Base-by-base conservation (phyloP, 768 basidiomycete genomes). In the Agaricus sinodeliciosus region DNA sequence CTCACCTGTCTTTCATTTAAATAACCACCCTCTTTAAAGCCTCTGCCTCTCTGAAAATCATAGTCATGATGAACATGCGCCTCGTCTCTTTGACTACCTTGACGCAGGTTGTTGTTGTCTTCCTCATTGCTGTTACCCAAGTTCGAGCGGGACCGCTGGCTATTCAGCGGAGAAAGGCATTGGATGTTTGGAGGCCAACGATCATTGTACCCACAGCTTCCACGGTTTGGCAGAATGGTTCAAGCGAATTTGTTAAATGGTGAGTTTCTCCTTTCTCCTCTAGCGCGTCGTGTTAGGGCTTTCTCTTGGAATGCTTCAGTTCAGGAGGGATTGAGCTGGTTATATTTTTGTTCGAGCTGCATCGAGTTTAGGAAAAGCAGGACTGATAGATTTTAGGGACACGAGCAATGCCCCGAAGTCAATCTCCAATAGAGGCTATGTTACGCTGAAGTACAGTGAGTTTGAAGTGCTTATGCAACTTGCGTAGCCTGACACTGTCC, bases 341-440 rank as follows among this genome's bases (percentile, higher is more conserved):
- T 11, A 3, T 8, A 31, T 31, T 7, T 0, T 31, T 31, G 1
- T 5, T 31, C 31, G 8, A 31, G 31, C 6, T 7, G 31, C 3
- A 8, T 31, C 6, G 31, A 31, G 3, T 31, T 31, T 11, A 11
- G 31, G 31, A 31, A 8, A 31, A 22, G 22, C 22, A 22, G 22
- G 22, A 31, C 11, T 31, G 11, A 31, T 31, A 11, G 11, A 8
- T 31, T 31, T 8, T 37, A 77, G 73, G 76, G 69, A 71, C 48
- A 67, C 69, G 0, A 59, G 69, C 11, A 58, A 72, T 49, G 67
- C 71, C 0, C 76, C 76, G 0, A 55, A 35, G 6, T 58, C 69
- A 16, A 74, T 77, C 55, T 75, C 76, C 25, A 78, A 78, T 59
- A 60, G 60, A 19, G 66, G 67, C 25, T 62, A 60, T 43, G 66